Conservation (phyloP, 2,329 filamentous ascomycete species). For the Diplocarpon mali region DNA sequence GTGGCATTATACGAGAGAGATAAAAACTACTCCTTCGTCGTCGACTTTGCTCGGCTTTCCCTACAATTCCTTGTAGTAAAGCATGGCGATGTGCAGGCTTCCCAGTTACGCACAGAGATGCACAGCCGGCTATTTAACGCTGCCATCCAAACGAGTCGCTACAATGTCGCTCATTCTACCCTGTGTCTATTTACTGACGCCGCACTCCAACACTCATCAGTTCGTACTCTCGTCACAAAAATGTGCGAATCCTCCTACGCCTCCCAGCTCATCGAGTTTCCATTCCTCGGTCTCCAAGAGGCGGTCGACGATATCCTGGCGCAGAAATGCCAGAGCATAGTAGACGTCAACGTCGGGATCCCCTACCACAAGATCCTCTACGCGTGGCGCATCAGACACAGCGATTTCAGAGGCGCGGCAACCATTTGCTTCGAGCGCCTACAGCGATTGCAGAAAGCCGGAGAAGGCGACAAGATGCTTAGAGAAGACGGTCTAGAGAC, state of each 20-base stretch:
- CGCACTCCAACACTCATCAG: slow-evolving; percentile 59
- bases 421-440: slow-evolving; percentile 52
- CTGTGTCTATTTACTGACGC: slow-evolving; percentile 62
- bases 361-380: slow-evolving; percentile 87
- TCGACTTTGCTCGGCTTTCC: slow-evolving; percentile 71
- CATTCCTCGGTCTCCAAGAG: slow-evolving; percentile 66
- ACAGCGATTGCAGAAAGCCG: slow-evolving; percentile 47
- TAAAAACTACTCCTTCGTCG: slow-evolving; percentile 67
- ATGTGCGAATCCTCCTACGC: slow-evolving; percentile 59
- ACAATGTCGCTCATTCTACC: slow-evolving; percentile 71
- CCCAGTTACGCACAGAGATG: slow-evolving; percentile 51
- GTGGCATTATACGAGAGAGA: slow-evolving; percentile 69
- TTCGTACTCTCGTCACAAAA: slow-evolving; percentile 57
- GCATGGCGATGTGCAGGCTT: slow-evolving; percentile 8
- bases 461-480: slow-evolving; percentile 45
- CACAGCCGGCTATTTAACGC: slow-evolving; percentile 77
- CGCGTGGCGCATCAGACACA: slow-evolving; percentile 76
- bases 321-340: slow-evolving; percentile 57
- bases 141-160: slow-evolving; percentile 67
- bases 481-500: slow-evolving; percentile 47
- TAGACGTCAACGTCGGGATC: slow-evolving; percentile 51
- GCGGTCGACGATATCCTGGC: slow-evolving; percentile 70
- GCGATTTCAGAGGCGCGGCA: slow-evolving; percentile 74
- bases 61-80: slow-evolving; percentile 44
- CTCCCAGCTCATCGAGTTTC: slow-evolving; percentile 60